phyloP scores from a whole-genome alignment of 305 asterid genomes.

The Ajuga reptans region DNA sequence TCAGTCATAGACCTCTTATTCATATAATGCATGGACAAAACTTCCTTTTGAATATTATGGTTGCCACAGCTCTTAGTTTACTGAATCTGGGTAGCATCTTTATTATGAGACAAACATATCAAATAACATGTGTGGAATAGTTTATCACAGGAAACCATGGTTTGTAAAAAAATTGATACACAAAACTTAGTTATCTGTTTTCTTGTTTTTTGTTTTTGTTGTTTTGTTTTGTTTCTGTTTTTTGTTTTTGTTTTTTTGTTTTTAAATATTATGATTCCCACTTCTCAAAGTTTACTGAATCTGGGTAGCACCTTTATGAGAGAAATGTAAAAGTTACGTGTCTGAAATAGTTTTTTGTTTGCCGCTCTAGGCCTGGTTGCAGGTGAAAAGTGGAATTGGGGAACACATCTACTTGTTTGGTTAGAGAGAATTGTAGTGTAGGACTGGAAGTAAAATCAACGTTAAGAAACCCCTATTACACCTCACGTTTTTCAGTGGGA shows the following conservation, averaged over 20 bases:
- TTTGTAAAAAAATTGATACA: background rate
- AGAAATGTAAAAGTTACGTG: background rate
- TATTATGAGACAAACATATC: background rate
- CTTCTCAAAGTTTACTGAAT: background rate
- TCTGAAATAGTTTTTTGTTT: background rate
- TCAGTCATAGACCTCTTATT: constrained; percentile 9
- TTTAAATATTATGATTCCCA: background rate
- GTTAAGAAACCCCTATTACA: background rate
- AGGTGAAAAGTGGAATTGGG: background rate
- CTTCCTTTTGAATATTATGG: background rate
- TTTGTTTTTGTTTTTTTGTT: background rate
- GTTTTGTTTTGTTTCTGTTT: background rate
- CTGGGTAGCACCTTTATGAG: background rate
- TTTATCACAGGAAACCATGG: background rate
- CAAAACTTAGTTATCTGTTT: background rate
- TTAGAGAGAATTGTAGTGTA: background rate
- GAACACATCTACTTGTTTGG: background rate
- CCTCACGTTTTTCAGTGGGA: background rate
- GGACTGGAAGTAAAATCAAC: background rate
- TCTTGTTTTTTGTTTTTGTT: too few species aligned
- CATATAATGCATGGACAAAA: background rate
- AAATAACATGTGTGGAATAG: background rate
- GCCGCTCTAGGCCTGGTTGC: background rate
- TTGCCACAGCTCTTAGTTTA: background rate
- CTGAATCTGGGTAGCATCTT: background rate